Evolutionary conservation across 202 grass and related monocot species (phyloP).

Genomic region (Panicum virgatum): DNA sequence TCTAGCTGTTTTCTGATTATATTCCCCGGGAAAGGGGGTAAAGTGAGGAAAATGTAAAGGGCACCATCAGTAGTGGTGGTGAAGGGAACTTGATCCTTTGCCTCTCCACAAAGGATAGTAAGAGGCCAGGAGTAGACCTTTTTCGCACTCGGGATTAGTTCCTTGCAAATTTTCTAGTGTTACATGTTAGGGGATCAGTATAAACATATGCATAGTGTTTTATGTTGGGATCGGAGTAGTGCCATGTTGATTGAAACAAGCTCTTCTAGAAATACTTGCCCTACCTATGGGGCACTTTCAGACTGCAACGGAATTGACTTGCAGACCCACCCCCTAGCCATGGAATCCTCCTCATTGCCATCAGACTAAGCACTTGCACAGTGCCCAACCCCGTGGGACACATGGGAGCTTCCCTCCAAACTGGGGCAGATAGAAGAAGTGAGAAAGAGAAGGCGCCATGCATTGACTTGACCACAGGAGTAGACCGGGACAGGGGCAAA

Average conservation of each 20-base stretch:
- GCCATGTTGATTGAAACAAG: too few relatives aligned
- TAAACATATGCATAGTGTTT: too few relatives aligned
- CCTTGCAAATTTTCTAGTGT: background rate
- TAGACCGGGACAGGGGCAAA: background rate
- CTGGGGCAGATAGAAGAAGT: background rate
- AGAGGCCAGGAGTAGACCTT: background rate
- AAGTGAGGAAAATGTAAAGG: background rate
- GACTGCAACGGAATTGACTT: background rate
- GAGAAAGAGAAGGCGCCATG: background rate
- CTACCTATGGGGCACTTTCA: background rate
- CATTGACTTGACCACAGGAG: constrained; percentile 42
- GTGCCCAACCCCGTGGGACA: constrained; percentile 13
- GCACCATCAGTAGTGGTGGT: background rate
- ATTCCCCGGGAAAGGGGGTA: too few relatives aligned
- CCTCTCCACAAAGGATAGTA: constrained; percentile 3
- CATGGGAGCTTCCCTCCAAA: constrained; percentile 11
- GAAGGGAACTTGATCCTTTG: constrained; percentile 30
- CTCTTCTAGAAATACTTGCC: background rate
- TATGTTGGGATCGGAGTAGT: too few relatives aligned
- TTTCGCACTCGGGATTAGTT: background rate
- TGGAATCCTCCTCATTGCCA: background rate
- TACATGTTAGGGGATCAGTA: background rate
- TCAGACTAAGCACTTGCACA: background rate
- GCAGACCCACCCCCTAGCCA: background rate
- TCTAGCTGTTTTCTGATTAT: background rate